Evolutionary conservation across 2,329 filamentous ascomycete genomes (phyloP), one percentile per base, ranked within the genome.

Genomic region (Paraconiothyrium sp.): DNA sequence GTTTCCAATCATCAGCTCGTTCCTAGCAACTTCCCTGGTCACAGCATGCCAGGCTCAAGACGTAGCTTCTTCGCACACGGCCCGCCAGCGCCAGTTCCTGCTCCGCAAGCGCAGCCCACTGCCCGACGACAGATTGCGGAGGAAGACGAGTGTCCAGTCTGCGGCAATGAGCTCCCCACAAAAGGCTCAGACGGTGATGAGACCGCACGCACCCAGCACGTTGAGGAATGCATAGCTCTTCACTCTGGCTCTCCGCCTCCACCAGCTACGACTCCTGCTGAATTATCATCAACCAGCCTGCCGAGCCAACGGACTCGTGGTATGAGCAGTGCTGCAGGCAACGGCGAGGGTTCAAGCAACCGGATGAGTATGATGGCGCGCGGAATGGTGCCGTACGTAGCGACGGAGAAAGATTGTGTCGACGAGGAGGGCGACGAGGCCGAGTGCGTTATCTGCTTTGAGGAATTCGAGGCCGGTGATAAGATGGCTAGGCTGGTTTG

Each of bases 71-170:
- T 62, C 43, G 51, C 68, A 27, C 59, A 66, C 16, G 35, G 52
- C 16, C 48, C 48, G 8, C 59, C 34, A 37, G 11, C 22, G 22
- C 41, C 51, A 14, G 35, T 47, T 8, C 30, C 58, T 13, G 60
- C 58, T 13, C 61, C 65, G 10, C 61, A 64, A 30, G 64, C 67
- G 22, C 70, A 69, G 24, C 71, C 70, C 13, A 59, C 66, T 20
- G 72, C 70, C 4, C 59, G 72, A 22, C 67, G 71, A 24, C 69
- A 76, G 56, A 74, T 83, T 13, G 68, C 75, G 1, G 92, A 94
- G 74, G 91, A 93, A 72, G 91, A 94, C 72, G 90, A 92, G 70
- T 94, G 92, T 64, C 91, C 91, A 0, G 86, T 94, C 48, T 94
- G 92, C 69, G 90, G 92, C 71, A 79, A 83, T 41, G 90, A 93